phyloP scores from a whole-genome alignment of 768 basidiomycete genomes.

The Antrodiella citrinella region DNA sequence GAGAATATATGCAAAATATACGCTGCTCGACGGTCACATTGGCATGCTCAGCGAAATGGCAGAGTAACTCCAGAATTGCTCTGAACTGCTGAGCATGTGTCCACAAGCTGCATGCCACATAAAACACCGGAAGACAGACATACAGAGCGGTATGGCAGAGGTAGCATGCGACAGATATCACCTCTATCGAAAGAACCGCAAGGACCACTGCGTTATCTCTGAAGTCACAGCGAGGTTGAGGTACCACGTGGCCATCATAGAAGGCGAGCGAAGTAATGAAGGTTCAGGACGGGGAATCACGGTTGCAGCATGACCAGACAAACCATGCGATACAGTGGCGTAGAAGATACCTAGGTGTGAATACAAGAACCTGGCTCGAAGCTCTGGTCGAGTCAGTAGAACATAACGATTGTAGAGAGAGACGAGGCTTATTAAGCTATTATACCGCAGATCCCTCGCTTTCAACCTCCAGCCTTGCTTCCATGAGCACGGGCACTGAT shows the following conservation, averaged over 20 bases:
- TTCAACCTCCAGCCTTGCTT: constrained; percentile 47
- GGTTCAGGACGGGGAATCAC: neutral
- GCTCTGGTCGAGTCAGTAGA: neutral
- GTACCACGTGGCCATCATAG: neutral
- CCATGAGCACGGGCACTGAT: constrained; percentile 62
- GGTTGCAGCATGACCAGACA: neutral
- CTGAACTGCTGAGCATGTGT: no score
- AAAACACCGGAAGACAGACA: neutral
- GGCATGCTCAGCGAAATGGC: no score
- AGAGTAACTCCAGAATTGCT: no score
- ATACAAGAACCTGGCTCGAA: neutral
- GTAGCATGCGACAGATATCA: neutral
- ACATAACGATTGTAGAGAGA: neutral
- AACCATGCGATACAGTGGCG: neutral
- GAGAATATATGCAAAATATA: no score
- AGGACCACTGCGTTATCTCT: neutral
- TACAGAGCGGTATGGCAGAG: neutral
- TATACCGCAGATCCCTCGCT: constrained; percentile 46
- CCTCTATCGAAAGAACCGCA: neutral
- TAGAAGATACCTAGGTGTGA: neutral
- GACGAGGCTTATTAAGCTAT: constrained; percentile 1
- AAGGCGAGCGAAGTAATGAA: neutral
- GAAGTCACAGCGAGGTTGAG: neutral
- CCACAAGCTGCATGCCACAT: neutral
- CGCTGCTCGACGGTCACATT: no score